These are phyloP conservation scores for Spergularia azorica DNA, from an alignment of 179 eudicot genomes.

Conservation along the genomic window DNA sequence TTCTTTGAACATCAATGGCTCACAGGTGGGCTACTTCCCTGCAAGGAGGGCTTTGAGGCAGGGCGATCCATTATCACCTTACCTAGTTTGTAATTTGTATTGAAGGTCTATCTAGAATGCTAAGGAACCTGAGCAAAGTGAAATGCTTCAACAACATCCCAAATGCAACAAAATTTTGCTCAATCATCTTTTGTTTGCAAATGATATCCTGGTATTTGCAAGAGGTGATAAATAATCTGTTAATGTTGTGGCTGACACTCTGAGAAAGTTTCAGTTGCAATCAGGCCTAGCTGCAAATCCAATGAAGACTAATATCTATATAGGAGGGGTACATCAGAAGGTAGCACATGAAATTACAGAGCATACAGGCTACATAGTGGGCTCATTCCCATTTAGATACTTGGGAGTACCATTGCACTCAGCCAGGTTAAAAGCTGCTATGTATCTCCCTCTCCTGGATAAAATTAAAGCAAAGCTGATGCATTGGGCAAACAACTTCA, in stretches of 20 bases:
- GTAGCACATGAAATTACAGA: not conserved
- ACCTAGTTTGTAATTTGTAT: not conserved
- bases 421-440: not conserved
- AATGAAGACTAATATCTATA: no score
- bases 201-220: not conserved
- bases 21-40: no score
- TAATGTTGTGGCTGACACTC: no score
- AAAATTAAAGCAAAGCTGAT: no score
- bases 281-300: not conserved
- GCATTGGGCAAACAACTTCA: no score
- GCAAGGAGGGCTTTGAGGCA: not conserved
- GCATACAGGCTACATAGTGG: not conserved
- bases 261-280: not conserved
- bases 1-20: not conserved
- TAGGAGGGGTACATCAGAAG: not conserved
- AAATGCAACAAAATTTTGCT: not conserved
- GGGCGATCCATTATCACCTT: constrained; percentile 3
- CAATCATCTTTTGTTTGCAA: not conserved
- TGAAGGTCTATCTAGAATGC: not conserved
- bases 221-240: not conserved
- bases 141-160: not conserved
- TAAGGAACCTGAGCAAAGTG: not conserved
- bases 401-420: not conserved
- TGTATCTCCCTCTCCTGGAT: not conserved
- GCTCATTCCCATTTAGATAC: not conserved